phyloP scores from a whole-genome alignment of 2,329 filamentous ascomycete species.

The Sporothrix mexicana region DNA sequence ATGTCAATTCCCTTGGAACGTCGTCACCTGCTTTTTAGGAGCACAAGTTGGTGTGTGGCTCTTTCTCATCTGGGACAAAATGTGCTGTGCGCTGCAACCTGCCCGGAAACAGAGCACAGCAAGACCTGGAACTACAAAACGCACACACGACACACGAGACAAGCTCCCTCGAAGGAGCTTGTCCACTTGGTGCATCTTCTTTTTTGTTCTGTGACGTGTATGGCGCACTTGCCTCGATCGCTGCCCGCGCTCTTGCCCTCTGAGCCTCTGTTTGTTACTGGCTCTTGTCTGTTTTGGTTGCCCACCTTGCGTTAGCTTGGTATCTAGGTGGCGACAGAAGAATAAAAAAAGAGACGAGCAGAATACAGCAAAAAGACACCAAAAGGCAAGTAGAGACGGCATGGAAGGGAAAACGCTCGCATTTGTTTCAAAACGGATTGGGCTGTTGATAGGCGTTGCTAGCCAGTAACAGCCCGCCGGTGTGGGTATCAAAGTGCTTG shows the following conservation, averaged over 20 bases:
- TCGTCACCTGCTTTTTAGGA: conserved; percentile 27
- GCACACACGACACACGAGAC: neutral
- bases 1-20: conserved; percentile 26
- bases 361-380: neutral
- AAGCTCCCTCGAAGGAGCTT: neutral
- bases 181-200: conserved; percentile 14
- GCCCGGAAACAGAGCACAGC: neutral
- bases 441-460: conserved; percentile 24
- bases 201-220: conserved; percentile 22
- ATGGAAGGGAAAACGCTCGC: neutral
- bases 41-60: conserved; percentile 2
- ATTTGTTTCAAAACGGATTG: conserved; percentile 26
- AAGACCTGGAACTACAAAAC: neutral
- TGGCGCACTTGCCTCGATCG: conserved; percentile 2
- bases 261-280: conserved; percentile 7
- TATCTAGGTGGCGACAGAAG: conserved; percentile 26
- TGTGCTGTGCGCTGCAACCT: neutral
- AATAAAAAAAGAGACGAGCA: neutral
- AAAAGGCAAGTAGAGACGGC: neutral
- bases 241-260: neutral
- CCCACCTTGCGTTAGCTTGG: conserved; percentile 23
- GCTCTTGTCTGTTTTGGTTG: conserved; percentile 22
- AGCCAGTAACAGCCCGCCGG: conserved; percentile 17
- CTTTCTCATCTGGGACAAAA: conserved; percentile 3
- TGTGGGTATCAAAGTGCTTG: conserved; percentile 11